Base-by-base conservation (phyloP, 192 early-diverging fungal species). In the Coemansia erecta region DNA sequence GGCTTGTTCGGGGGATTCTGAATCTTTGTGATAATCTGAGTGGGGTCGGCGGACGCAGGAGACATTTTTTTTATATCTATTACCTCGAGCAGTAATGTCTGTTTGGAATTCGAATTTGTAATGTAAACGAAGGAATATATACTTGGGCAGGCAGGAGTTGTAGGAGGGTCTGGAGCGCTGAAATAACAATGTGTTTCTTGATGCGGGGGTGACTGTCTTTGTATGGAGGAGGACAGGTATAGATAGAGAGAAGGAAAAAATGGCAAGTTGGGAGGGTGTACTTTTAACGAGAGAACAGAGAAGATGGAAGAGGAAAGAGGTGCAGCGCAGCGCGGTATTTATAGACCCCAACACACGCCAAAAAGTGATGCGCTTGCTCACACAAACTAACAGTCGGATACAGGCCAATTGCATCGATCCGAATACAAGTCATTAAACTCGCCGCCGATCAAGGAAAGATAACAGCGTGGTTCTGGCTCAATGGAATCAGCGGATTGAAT, bases 1-100 rank as follows among this genome's bases (percentile, higher is more conserved):
- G 87, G 88, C 45, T 73, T 70, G 23, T 64, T 35, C 15, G 66
- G 43, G 4, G 72, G 70, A 45, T 72, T 76, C 62, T 61, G 21
- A 12, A 54, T 26, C 51, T 33, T 63, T 59, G 55, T 24, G 19
- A 46, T 26, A 55, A 22, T 3, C 18, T 31, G 35, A 50, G 45
- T 15, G 42, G 47, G 28, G 48, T 58, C 50, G 59, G 37, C 63
- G 56, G 56, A 44, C 5, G 37, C 63, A 19, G 55, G 40, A 18
- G 31, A 24, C 61, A 56, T 56, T 47, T 53, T 60, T 5, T 28
- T 17, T 48, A 35, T 8, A 39, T 31, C 7, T 22, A 22, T 11
- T 31, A 6, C 31, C 45, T 41, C 42, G 12, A 11, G 21, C 3
- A 31, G 10, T 28, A 26, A 3, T 49, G 23, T 31, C 28, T 31